phyloP scores from a whole-genome alignment of 2,329 filamentous ascomycete species.

The Keithomyces neogunnii region DNA sequence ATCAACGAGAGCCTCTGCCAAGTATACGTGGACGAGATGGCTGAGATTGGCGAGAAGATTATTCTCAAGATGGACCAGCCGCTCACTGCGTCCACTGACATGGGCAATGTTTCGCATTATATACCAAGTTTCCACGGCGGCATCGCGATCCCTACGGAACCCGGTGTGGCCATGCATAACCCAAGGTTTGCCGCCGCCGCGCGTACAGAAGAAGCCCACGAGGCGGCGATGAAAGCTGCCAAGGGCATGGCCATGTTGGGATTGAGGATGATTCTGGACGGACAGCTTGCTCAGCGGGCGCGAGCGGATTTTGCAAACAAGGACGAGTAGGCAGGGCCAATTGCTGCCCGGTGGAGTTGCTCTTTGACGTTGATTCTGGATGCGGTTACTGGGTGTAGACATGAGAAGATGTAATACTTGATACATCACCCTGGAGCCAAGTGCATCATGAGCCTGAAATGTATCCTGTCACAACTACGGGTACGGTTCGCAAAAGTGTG shows the following conservation, averaged over 20 bases:
- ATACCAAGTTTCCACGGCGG: constrained; percentile 36
- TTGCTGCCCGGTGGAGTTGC: too few relatives aligned
- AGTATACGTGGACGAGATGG: constrained; percentile 11
- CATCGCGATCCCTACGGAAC: constrained; percentile 28
- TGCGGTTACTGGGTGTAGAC: too few relatives aligned
- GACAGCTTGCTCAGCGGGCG: constrained; percentile 11
- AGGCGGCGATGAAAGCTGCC: constrained; percentile 11
- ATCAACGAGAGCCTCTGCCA: constrained; percentile 17
- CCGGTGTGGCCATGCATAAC: constrained; percentile 22
- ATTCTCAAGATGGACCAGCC: constrained; percentile 8
- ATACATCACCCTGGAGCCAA: too few relatives aligned
- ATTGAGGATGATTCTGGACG: constrained; percentile 20
- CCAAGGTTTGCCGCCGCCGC: constrained; percentile 33
- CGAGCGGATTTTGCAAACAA: neutral
- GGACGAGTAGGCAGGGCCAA: neutral
- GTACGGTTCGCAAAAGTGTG: too few relatives aligned
- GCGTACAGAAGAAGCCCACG: constrained; percentile 24
- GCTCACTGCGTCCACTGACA: constrained; percentile 31
- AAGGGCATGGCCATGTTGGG: constrained; percentile 29
- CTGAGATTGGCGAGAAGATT: neutral
- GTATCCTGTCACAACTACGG: too few relatives aligned
- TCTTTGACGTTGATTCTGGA: too few relatives aligned
- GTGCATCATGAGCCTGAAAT: too few relatives aligned
- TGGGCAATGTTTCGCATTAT: constrained; percentile 38
- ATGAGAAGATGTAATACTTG: too few relatives aligned